Conservation (phyloP, 2,329 filamentous ascomycete species). For the Xylaria polymorpha region DNA sequence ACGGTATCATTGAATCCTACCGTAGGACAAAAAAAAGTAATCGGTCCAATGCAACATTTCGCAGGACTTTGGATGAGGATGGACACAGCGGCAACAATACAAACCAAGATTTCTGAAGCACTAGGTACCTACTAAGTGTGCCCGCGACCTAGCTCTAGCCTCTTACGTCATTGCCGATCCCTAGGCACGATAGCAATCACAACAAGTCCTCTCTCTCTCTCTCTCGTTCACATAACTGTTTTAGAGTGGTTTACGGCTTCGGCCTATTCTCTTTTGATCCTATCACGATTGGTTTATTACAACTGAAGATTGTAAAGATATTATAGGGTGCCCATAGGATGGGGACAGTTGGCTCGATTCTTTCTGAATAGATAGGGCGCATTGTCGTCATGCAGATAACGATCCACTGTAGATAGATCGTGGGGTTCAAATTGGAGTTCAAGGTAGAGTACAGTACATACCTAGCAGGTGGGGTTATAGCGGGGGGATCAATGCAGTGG, state of each 20-base stretch:
- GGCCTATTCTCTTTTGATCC: neutral
- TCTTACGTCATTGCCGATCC: conserved; percentile 31
- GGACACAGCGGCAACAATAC: conserved; percentile 1
- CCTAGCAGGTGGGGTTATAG: conserved; percentile 17
- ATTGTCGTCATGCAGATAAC: conserved; percentile 6
- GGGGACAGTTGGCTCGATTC: neutral
- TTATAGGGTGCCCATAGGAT: neutral
- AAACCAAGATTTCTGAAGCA: conserved; percentile 5
- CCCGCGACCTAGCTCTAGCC: neutral
- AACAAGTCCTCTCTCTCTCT: neutral
- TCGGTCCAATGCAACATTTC: conserved; percentile 7
- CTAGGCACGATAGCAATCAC: neutral
- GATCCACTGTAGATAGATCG: conserved; percentile 4
- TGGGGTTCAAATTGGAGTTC: conserved; percentile 8
- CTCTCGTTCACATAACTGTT: neutral
- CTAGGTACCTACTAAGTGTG: neutral
- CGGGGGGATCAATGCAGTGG: neutral
- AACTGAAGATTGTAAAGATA: neutral
- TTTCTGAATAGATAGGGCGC: neutral
- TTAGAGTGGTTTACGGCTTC: neutral
- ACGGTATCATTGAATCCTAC: conserved; percentile 45
- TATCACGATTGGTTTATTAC: neutral
- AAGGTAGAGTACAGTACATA: neutral
- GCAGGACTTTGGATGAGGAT: neutral
- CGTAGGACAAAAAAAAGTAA: neutral